Conservation (phyloP, 768 basidiomycete species). For the Mrakia blollopis region DNA sequence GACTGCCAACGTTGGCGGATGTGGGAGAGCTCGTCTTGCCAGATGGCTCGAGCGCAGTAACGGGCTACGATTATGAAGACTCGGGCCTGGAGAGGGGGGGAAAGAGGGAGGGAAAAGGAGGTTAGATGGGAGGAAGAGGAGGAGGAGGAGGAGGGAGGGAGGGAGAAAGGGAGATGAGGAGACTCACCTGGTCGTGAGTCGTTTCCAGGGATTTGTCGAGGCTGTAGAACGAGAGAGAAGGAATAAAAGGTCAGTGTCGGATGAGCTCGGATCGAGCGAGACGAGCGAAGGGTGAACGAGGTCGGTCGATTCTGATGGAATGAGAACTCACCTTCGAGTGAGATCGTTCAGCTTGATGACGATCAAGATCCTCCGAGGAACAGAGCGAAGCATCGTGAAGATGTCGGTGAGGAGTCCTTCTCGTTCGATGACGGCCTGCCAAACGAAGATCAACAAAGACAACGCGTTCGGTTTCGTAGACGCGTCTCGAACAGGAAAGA, state of each 20-base stretch:
- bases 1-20: constrained; percentile 1
- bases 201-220: constrained; percentile 81
- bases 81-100: constrained; percentile 53
- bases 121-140: not conserved
- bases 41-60: constrained; percentile 58
- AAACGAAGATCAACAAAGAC: not conserved
- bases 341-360: constrained; percentile 53
- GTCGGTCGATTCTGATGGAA: not conserved
- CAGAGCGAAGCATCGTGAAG: constrained; percentile 76
- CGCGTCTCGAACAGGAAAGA: not conserved
- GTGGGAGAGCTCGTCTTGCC: constrained; percentile 5
- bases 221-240: constrained; percentile 51
- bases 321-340: constrained; percentile 48
- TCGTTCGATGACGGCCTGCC: constrained; percentile 53
- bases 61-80: constrained; percentile 88
- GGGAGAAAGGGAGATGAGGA: not conserved
- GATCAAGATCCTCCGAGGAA: constrained; percentile 58
- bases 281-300: too few species aligned
- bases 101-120: not conserved
- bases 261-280: too few species aligned
- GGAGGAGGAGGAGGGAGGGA: too few species aligned
- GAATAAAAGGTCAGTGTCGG: constrained; percentile 25
- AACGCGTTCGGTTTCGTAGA: too few species aligned
- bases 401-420: constrained; percentile 81
- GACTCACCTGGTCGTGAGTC: constrained; percentile 50